Evolutionary conservation across 331 rosid genomes (phyloP).

Genomic region (Telfairia occidentalis): DNA sequence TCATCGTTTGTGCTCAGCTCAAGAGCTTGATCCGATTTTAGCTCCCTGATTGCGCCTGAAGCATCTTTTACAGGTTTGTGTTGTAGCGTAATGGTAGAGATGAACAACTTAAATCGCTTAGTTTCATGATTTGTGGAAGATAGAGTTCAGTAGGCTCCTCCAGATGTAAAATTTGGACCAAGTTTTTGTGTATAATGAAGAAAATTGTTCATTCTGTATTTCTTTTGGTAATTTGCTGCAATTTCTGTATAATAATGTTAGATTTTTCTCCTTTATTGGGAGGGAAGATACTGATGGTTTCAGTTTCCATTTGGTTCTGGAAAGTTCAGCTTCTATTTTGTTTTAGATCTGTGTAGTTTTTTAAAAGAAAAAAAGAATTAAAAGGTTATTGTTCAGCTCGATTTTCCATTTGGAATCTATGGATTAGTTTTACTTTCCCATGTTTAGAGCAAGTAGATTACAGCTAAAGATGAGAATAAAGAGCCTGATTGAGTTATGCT

Average conservation of each 20-base stretch:
- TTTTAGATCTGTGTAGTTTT: slow-evolving; percentile 2
- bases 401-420: not conserved
- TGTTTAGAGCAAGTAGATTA: not conserved
- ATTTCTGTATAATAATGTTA: not conserved
- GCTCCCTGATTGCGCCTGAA: slow-evolving; percentile 8
- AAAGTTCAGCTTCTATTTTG: not conserved
- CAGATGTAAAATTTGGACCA: not conserved
- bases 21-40: slow-evolving; percentile 21
- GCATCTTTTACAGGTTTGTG: slow-evolving; percentile 16
- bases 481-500: not conserved
- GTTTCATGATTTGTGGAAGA: not conserved
- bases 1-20: slow-evolving; percentile 21
- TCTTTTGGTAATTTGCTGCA: not conserved
- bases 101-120: not conserved
- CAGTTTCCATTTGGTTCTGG: not conserved
- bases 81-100: not conserved
- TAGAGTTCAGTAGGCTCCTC: not conserved
- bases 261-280: not conserved
- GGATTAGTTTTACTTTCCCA: not conserved
- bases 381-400: not conserved
- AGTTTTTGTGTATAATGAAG: not conserved
- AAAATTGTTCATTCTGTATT: not conserved
- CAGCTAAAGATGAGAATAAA: slow-evolving; percentile 6
- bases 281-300: not conserved
- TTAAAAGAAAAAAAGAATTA: too few relatives aligned